These are phyloP conservation scores for Taphrina pruni DNA, from an alignment of 1,139 yeast species.

Conservation along the genomic window DNA sequence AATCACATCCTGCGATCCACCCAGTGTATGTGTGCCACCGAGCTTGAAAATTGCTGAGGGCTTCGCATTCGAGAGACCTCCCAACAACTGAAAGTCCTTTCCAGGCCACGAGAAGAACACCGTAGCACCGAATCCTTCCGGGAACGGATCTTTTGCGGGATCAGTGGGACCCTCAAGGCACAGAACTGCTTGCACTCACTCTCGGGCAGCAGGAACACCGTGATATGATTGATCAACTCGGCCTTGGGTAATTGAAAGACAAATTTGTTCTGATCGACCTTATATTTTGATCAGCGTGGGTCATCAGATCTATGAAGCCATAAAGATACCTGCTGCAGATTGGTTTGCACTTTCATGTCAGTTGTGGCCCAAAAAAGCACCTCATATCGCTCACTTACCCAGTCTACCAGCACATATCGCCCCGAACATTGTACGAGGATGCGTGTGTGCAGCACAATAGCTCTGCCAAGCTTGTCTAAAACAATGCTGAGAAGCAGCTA, in stretches of 20 bases:
- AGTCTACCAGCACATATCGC: constrained; percentile 58
- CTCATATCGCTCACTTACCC: constrained; percentile 44
- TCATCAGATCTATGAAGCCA: not conserved
- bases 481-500: no score
- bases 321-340: constrained; percentile 54
- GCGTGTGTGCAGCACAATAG: not conserved
- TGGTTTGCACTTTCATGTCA: constrained; percentile 50
- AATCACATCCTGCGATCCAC: constrained; percentile 46
- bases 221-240: constrained; percentile 69
- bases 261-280: constrained; percentile 65
- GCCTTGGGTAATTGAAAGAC: constrained; percentile 69
- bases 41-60: constrained; percentile 92
- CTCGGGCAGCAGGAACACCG: constrained; percentile 77
- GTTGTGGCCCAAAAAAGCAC: no score
- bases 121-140: constrained; percentile 26
- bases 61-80: constrained; percentile 67
- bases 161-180: not conserved
- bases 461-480: no score
- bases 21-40: constrained; percentile 53
- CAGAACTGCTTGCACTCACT: constrained; percentile 47
- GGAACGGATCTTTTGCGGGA: constrained; percentile 48
- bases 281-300: not conserved
- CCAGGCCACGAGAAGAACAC: constrained; percentile 29
- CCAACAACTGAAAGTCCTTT: constrained; percentile 17
- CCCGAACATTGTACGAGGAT: constrained; percentile 53